Evolutionary conservation across 768 basidiomycete species (phyloP).

Genomic region (Aureoboletus auriporus): DNA sequence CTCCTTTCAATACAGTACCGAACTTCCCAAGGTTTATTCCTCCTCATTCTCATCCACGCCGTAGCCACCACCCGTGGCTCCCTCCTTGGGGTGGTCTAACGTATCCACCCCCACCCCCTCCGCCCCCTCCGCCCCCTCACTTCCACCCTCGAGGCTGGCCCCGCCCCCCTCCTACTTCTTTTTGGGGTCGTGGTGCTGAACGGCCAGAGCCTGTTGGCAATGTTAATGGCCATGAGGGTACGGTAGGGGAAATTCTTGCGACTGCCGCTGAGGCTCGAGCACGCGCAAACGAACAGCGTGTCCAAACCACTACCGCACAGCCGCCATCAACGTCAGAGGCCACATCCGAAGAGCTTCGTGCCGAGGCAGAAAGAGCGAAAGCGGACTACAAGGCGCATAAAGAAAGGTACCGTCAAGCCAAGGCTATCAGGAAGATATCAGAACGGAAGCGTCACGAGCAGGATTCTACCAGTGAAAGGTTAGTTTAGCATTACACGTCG

Average conservation of each 20-base stretch:
- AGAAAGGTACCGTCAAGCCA: conserved; percentile 60
- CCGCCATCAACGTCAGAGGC: neutral
- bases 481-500: neutral
- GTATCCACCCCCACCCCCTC: conserved; percentile 19
- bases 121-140: conserved; percentile 8
- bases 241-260: conserved; percentile 14
- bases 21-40: conserved; percentile 14
- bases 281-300: conserved; percentile 3
- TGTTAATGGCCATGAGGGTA: conserved; percentile 4
- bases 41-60: conserved; percentile 17
- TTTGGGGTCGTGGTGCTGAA: conserved; percentile 13
- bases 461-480: conserved; percentile 27
- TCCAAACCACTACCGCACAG: neutral
- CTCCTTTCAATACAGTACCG: conserved; percentile 6
- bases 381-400: conserved; percentile 65
- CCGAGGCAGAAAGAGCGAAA: conserved; percentile 62
- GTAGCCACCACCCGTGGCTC: conserved; percentile 24
- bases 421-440: conserved; percentile 44
- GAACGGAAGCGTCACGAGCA: conserved; percentile 24
- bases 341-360: conserved; percentile 26
- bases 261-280: conserved; percentile 15
- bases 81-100: conserved; percentile 18
- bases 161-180: conserved; percentile 19
- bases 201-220: neutral
- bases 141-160: conserved; percentile 20